Evolutionary conservation across 495 filamentous ascomycete genomes (phyloP), one percentile per base, ranked within the genome.

Genomic region (Ramalina intermedia): DNA sequence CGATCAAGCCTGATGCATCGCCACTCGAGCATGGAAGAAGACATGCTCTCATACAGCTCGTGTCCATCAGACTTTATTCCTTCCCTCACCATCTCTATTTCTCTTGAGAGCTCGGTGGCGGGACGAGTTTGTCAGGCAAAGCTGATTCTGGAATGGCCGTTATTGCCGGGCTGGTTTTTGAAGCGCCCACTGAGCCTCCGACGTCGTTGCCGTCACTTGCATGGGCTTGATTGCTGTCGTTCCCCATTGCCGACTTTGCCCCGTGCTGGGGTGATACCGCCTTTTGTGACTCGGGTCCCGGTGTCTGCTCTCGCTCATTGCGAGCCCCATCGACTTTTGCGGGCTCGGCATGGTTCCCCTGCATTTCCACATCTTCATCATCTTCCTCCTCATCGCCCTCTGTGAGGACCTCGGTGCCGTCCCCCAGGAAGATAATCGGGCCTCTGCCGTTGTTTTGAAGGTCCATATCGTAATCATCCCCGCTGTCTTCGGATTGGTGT

Each of bases 381-480:
- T 93, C 85, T 50, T 87, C 87, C 46, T 78, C 74, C 55, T 96
- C 90, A 58, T 87, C 81, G 51, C 84, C 82, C 57, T 87, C 88
- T 38, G 84, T 84, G 47, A 87, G 66, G 54, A 91, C 73, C 69
- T 95, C 88, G 49, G 85, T 91, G 54, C 90, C 91, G 70, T 96
- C 87, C 36, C 91, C 88, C 37, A 98, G 74, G 59, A 94, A 79
- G 60, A 96, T 96, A 60, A 96, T 87, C 48, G 89, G 79, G 40
- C 85, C 84, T 57, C 77, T 75, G 49, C 79, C 75, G 38, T 80
- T 77, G 43, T 58, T 65, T 4, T 65, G 63, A 64, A 80, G 73
- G 53, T 89, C 85, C 65, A 85, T 68, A 59, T 96, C 91, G 72
- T 89, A 91, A 48, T 89, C 89, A 47, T 91, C 87, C 44, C 85